Evolutionary conservation across 169 alveolate species (phyloP).

Genomic region (Toxoplasma gondii): DNA sequence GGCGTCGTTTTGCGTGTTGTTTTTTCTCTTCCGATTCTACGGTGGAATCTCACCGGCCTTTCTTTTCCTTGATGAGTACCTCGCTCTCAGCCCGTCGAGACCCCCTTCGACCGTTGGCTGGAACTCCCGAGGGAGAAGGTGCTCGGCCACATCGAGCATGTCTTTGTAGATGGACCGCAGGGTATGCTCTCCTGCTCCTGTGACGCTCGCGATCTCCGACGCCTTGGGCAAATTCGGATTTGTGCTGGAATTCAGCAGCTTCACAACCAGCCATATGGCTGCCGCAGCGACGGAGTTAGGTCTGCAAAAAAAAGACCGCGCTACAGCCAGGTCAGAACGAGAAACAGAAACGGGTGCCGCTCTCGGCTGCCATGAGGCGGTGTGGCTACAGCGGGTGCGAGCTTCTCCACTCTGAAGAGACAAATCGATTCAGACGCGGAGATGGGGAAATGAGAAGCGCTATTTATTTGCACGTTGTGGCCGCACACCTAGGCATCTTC

Average conservation of each 20-base stretch:
- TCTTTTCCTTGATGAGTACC: slow-evolving; percentile 8
- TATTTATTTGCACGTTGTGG: too few species aligned
- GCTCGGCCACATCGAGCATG: slow-evolving; percentile 67
- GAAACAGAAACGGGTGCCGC: neutral
- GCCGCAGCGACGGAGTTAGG: slow-evolving; percentile 73
- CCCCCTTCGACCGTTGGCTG: slow-evolving; percentile 66
- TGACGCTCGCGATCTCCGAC: slow-evolving; percentile 64
- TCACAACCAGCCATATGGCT: slow-evolving; percentile 72
- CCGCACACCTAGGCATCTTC: too few species aligned
- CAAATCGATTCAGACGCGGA: too few species aligned
- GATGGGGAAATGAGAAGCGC: too few species aligned
- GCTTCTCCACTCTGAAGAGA: too few species aligned
- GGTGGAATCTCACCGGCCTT: neutral
- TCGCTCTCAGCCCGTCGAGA: slow-evolving; percentile 51
- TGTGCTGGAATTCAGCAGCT: slow-evolving; percentile 27
- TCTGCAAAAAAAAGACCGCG: neutral
- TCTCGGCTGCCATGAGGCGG: too few species aligned
- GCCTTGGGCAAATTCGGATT: slow-evolving; percentile 58
- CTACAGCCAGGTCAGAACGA: neutral
- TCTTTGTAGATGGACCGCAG: slow-evolving; percentile 59
- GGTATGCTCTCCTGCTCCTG: slow-evolving; percentile 69
- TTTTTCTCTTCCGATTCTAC: neutral
- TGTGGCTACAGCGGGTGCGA: too few species aligned
- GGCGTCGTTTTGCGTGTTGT: too few species aligned
- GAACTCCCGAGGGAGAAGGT: slow-evolving; percentile 63